These are phyloP conservation scores for Rhizophora mangle DNA, from an alignment of 345 rosid species.

Conservation along the genomic window DNA sequence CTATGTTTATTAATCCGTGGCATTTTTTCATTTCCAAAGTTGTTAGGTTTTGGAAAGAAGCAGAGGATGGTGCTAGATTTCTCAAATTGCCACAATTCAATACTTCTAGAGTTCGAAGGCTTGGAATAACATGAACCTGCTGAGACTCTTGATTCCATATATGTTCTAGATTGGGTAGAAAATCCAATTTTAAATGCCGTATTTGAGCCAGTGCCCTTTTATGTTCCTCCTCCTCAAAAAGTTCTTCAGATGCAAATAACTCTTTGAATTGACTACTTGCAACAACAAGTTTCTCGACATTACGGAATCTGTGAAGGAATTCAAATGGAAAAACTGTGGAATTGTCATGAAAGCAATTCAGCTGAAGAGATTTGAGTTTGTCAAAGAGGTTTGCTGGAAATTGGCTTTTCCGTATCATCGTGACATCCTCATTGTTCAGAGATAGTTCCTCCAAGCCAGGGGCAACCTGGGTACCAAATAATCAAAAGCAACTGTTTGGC, in stretches of 20 bases:
- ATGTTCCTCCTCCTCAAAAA: background rate
- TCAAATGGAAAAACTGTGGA: background rate
- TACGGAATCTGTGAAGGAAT: conserved; percentile 2
- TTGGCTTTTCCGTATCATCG: background rate
- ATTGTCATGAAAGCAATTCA: background rate
- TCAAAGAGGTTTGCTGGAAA: background rate
- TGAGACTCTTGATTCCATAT: conserved; percentile 10
- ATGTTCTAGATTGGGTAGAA: background rate
- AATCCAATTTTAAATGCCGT: rapidly evolving
- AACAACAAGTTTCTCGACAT: conserved; percentile 6
- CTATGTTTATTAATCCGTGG: too few relatives aligned
- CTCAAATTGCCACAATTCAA: too few relatives aligned
- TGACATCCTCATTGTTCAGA: background rate
- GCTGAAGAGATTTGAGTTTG: background rate
- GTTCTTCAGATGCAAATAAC: background rate
- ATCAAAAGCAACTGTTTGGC: background rate
- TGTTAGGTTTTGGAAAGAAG: too few relatives aligned
- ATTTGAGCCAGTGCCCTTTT: background rate
- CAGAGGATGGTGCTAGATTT: too few relatives aligned
- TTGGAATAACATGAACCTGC: background rate
- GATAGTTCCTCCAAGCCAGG: conserved; percentile 12
- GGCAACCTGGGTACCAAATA: conserved; percentile 12
- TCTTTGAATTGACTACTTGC: background rate
- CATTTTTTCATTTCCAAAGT: too few relatives aligned
- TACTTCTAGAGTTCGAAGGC: conserved; percentile 1